Percentiles rank a stretch among this genome's conserved stretches.
These are phyloP conservation scores for Pterocarpus santalinus DNA, from an alignment of 306 rosid genomes.

Conservation along the genomic window DNA sequence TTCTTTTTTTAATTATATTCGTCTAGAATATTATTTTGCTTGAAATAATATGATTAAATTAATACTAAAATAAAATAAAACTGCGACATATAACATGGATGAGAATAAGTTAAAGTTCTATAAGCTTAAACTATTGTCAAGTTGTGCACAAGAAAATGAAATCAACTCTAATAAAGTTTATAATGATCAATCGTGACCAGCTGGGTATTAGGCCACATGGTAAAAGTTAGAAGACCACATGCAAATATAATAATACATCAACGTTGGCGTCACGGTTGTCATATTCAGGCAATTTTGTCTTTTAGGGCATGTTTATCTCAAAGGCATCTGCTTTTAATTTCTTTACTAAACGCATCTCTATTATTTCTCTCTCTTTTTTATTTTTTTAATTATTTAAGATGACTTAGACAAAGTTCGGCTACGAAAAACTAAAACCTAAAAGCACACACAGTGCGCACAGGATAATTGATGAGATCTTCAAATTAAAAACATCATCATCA, in stretches of 20 bases:
- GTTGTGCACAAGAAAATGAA: constrained; percentile 36
- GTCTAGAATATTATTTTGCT: neutral
- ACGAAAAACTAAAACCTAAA: neutral
- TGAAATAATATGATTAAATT: neutral
- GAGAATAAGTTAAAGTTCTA: neutral
- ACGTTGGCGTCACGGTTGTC: constrained; percentile 34
- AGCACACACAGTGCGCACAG: neutral
- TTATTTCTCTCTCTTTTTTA: neutral
- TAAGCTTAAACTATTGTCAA: constrained; percentile 34
- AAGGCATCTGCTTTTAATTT: constrained; percentile 19
- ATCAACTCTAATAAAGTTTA: neutral
- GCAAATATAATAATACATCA: constrained; percentile 37
- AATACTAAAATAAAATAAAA: neutral
- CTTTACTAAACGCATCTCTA: neutral
- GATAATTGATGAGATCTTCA: neutral
- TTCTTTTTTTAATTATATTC: neutral
- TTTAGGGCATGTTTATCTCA: neutral
- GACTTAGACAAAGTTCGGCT: neutral
- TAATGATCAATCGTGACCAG: constrained; percentile 22
- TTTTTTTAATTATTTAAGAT: neutral
- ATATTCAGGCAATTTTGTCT: neutral
- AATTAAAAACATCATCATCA: no score
- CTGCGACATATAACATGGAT: neutral
- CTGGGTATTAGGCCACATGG: constrained; percentile 26
- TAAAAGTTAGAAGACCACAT: constrained; percentile 39